Evolutionary conservation across 1,139 yeast genomes (phyloP).

Genomic region (Casaregolazyma suthepensis): DNA sequence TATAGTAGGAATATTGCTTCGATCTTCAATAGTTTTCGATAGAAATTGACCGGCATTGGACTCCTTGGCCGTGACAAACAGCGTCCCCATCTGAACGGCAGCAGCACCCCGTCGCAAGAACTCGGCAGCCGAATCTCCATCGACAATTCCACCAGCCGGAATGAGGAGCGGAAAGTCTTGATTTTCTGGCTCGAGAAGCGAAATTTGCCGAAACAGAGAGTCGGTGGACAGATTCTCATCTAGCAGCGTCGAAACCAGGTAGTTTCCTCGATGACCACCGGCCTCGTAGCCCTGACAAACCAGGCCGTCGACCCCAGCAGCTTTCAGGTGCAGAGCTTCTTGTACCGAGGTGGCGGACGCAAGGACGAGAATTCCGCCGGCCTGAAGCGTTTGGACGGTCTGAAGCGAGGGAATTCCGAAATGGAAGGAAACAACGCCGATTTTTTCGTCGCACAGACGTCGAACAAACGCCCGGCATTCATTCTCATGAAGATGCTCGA

Average conservation of each 20-base stretch:
- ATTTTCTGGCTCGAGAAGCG: slow-evolving; percentile 7
- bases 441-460: not conserved
- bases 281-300: slow-evolving; percentile 48
- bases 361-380: slow-evolving; percentile 33
- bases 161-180: slow-evolving; percentile 26
- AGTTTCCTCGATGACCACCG: slow-evolving; percentile 46
- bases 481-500: slow-evolving; percentile 25
- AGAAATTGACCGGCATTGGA: not conserved
- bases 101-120: slow-evolving; percentile 38
- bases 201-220: not conserved
- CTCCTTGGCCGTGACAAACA: slow-evolving; percentile 16
- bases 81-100: slow-evolving; percentile 37
- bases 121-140: slow-evolving; percentile 27
- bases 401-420: slow-evolving; percentile 36
- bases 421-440: slow-evolving; percentile 37
- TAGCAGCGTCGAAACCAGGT: not conserved
- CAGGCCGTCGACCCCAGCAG: slow-evolving; percentile 38
- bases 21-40: not conserved
- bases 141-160: slow-evolving; percentile 46
- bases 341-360: slow-evolving; percentile 40
- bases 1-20: not conserved
- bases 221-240: not conserved
- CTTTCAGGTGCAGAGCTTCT: slow-evolving; percentile 35
- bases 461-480: not conserved
- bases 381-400: slow-evolving; percentile 31